phyloP scores from a whole-genome alignment of 208 protist genomes.

The Leishmania braziliensis region DNA sequence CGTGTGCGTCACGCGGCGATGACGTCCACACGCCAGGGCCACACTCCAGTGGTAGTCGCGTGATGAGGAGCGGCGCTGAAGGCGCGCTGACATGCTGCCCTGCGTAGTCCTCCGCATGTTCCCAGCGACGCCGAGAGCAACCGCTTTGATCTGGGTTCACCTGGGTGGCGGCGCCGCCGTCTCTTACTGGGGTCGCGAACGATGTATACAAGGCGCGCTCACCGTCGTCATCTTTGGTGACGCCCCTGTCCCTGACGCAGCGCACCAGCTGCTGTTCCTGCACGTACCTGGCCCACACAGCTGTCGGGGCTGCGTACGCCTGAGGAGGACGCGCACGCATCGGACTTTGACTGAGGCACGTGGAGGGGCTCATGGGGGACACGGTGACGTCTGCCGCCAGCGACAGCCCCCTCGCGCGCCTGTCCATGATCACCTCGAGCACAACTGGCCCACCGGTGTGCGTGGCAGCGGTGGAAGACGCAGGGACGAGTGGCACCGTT shows the following conservation, averaged over 20 bases:
- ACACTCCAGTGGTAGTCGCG: conserved; percentile 57
- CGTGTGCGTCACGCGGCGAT: conserved; percentile 9
- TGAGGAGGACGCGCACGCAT: background rate
- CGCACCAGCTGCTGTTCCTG: conserved; percentile 8
- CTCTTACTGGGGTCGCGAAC: background rate
- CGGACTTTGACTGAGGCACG: background rate
- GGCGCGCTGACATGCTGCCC: background rate
- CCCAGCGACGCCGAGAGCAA: conserved; percentile 20
- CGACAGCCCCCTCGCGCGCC: background rate
- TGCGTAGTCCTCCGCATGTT: background rate
- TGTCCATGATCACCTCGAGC: conserved; percentile 21
- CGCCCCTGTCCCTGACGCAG: background rate
- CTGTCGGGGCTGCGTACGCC: conserved; percentile 10
- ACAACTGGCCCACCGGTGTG: background rate
- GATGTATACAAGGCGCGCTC: background rate
- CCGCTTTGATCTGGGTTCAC: conserved; percentile 1
- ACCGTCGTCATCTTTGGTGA: background rate
- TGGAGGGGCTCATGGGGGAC: conserved; percentile 18
- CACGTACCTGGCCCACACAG: conserved; percentile 12
- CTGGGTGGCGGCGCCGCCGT: background rate
- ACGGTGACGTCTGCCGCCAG: conserved; percentile 18
- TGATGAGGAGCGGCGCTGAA: conserved; percentile 40
- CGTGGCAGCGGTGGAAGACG: background rate
- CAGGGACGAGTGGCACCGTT: background rate
- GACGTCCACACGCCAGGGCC: conserved; percentile 71